These are phyloP conservation scores for Penicillium sp. DNA, from an alignment of 2,329 filamentous ascomycete genomes.

Conservation along the genomic window DNA sequence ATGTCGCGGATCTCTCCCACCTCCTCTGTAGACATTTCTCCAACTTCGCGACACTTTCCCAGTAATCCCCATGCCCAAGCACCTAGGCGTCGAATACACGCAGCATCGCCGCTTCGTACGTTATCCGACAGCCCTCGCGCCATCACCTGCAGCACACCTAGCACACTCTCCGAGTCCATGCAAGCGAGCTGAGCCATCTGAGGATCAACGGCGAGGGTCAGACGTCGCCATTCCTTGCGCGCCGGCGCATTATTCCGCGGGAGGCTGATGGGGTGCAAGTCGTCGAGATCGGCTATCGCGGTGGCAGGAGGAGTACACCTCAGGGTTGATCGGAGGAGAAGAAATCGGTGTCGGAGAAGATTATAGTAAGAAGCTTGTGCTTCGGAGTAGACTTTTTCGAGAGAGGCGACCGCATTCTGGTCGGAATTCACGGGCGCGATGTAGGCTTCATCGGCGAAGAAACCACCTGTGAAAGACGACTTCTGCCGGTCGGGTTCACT, in stretches of 20 bases:
- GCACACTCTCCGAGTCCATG: constrained; percentile 64
- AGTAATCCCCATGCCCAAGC: constrained; percentile 86
- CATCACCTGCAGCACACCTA: constrained; percentile 68
- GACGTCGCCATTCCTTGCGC: constrained; percentile 59
- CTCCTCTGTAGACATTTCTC: constrained; percentile 75
- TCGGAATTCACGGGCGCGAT: constrained; percentile 61
- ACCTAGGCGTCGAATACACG: constrained; percentile 69
- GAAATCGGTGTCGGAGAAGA: constrained; percentile 68
- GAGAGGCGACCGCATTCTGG: constrained; percentile 36
- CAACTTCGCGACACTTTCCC: constrained; percentile 72
- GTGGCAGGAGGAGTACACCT: constrained; percentile 58
- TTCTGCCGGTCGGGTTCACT: constrained; percentile 6
- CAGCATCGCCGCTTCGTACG: constrained; percentile 63
- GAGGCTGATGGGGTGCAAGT: constrained; percentile 58
- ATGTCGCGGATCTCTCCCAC: constrained; percentile 78
- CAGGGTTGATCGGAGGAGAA: constrained; percentile 65
- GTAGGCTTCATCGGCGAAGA: constrained; percentile 80
- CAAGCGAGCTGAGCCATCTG: constrained; percentile 55
- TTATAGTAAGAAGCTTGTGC: constrained; percentile 71
- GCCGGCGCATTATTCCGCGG: constrained; percentile 58
- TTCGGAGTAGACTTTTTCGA: constrained; percentile 40
- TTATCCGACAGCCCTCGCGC: constrained; percentile 63
- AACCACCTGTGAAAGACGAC: constrained; percentile 62
- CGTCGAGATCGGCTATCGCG: constrained; percentile 58
- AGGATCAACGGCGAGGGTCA: constrained; percentile 48